phyloP scores from a whole-genome alignment of 495 filamentous ascomycete genomes.

The Lophiostoma macrostomum region DNA sequence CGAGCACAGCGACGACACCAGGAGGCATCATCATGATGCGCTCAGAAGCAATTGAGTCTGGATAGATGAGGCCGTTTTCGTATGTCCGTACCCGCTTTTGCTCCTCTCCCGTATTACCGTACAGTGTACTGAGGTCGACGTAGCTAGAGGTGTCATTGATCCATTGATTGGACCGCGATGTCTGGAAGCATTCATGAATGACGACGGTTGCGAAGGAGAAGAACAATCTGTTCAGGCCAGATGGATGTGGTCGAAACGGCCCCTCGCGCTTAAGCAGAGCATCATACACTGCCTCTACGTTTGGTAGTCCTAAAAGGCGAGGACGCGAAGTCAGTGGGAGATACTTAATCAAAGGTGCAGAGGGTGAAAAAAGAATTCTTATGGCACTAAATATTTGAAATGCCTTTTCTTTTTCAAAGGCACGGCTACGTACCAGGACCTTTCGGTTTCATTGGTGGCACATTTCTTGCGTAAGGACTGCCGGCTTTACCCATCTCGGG shows the following conservation, averaged over 20 bases:
- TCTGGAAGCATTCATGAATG: conserved; percentile 34
- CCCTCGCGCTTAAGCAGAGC: conserved; percentile 35
- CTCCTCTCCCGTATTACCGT: conserved; percentile 34
- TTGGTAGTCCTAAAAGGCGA: too few species aligned
- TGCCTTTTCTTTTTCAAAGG: too few species aligned
- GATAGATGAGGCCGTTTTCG: conserved; percentile 33
- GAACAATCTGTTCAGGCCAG: conserved; percentile 37
- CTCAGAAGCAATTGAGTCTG: conserved; percentile 37
- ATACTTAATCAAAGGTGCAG: too few species aligned
- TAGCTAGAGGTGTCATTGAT: conserved; percentile 39
- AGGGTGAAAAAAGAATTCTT: too few species aligned
- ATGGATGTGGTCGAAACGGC: conserved; percentile 37
- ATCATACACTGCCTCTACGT: conserved; percentile 34
- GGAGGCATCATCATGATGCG: conserved; percentile 39
- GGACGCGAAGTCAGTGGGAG: too few species aligned
- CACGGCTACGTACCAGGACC: too few species aligned
- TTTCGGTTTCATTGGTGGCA: conserved; percentile 36
- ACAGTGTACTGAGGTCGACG: conserved; percentile 37
- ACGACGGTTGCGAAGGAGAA: conserved; percentile 39
- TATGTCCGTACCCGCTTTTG: conserved; percentile 36
- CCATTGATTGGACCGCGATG: conserved; percentile 42
- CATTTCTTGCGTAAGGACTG: conserved; percentile 34
- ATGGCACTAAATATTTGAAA: too few species aligned
- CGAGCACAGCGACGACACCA: conserved; percentile 32
- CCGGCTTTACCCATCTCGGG: conserved; percentile 50